Evolutionary conservation across 1,284 basidiomycete species (phyloP).

Genomic region (Ustilago cynodontis): DNA sequence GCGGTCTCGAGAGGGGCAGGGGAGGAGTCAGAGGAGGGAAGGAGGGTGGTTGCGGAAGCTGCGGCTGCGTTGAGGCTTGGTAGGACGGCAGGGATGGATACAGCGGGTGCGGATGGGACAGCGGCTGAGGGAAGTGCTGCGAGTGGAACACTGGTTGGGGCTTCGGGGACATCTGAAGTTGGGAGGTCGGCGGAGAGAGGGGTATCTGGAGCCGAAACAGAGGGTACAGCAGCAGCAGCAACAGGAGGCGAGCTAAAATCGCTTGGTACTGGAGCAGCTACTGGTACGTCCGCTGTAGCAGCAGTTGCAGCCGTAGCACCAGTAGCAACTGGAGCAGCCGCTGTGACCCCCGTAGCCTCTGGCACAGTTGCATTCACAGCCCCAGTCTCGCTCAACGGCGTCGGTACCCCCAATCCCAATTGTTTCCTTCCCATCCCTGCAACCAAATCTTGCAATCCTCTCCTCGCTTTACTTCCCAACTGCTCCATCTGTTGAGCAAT

Average conservation of each 20-base stretch:
- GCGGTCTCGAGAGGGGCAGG: background rate
- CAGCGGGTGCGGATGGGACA: constrained; percentile 6
- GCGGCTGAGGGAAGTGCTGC: constrained; percentile 5
- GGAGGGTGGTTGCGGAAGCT: constrained; percentile 22
- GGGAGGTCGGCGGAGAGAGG: background rate
- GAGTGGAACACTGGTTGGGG: background rate
- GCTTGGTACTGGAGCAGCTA: constrained; percentile 34
- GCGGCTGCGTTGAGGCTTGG: constrained; percentile 25
- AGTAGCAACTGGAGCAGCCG: too few species aligned
- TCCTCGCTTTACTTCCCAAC: constrained; percentile 18
- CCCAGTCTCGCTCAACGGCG: background rate
- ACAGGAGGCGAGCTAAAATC: constrained; percentile 27
- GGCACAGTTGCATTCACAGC: constrained; percentile 7
- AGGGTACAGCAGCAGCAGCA: constrained; percentile 9
- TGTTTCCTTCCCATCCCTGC: constrained; percentile 5
- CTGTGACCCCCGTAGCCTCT: background rate
- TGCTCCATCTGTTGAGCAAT: constrained; percentile 34
- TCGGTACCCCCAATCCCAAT: constrained; percentile 14
- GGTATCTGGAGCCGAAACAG: constrained; percentile 4
- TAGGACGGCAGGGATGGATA: constrained; percentile 2
- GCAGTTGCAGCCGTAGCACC: constrained; percentile 7
- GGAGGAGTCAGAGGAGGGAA: constrained; percentile 20
- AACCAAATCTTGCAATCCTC: constrained; percentile 12
- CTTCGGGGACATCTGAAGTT: background rate
- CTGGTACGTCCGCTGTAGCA: constrained; percentile 15